phyloP scores from a whole-genome alignment of 768 basidiomycete species.

The Tubosaeta sp. region DNA sequence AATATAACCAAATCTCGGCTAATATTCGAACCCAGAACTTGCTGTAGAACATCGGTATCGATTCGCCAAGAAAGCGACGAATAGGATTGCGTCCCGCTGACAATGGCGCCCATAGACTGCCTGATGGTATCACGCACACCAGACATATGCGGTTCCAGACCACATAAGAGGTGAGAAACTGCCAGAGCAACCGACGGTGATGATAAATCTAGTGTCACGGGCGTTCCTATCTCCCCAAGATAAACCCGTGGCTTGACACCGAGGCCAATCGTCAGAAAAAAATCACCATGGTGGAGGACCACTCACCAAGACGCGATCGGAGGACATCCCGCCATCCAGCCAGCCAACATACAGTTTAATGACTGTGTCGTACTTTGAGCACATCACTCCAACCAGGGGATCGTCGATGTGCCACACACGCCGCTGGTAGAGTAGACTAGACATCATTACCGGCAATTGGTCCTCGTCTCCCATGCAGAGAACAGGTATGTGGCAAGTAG shows the following conservation, averaged over 20 bases:
- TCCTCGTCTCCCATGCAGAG: not conserved
- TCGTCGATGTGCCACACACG: constrained; percentile 4
- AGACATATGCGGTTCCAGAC: not conserved
- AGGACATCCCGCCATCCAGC: not conserved
- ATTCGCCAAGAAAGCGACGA: constrained; percentile 1
- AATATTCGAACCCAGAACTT: too few species aligned
- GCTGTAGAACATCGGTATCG: too few species aligned
- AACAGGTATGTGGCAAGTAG: too few species aligned
- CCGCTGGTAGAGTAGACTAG: constrained; percentile 6
- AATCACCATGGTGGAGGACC: too few species aligned
- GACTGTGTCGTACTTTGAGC: constrained; percentile 6
- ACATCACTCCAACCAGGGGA: constrained; percentile 3
- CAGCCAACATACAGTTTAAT: constrained; percentile 4
- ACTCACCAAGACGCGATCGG: not conserved
- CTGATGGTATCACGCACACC: not conserved
- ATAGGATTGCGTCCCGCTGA: not conserved
- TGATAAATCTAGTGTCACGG: constrained; percentile 2
- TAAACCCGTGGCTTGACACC: constrained; percentile 4
- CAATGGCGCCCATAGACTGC: not conserved
- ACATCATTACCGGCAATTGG: constrained; percentile 4
- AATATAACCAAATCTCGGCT: too few species aligned
- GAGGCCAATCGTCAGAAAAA: not conserved
- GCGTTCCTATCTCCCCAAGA: constrained; percentile 2
- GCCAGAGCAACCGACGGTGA: constrained; percentile 3
- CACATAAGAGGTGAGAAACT: not conserved